Evolutionary conservation across 1,284 basidiomycete genomes (phyloP), one percentile per base, ranked within the genome.

Genomic region (Cutaneotrichosporon mucoides): DNA sequence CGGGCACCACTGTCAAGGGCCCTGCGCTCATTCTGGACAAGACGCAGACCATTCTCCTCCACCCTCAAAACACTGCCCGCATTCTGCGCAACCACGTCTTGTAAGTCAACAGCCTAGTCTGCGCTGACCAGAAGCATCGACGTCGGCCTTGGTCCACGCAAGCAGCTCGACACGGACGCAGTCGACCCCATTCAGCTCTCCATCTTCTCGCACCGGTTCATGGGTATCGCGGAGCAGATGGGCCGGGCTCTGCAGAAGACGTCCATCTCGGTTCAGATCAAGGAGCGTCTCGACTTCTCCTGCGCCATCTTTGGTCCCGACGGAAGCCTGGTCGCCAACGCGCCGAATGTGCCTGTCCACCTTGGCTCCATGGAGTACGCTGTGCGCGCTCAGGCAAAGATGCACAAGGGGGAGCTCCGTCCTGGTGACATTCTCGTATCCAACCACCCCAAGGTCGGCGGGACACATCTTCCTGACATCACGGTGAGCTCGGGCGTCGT

Each of bases 291-390:
- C 35, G 79, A 80, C 64, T 82, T 77, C 42, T 73, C 70, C 4
- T 80, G 81, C 60, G 81, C 82, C 2, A 72, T 83, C 53, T 82
- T 82, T 67, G 73, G 74, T 7, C 80, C 81, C 0, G 76, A 77
- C 6, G 72, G 69, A 33, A 61, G 66, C 15, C 71, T 83, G 2
- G 79, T 82, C 13, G 81, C 81, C 52, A 82, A 83, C 61, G 82
- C 81, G 1, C 81, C 81, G 1, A 78, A 80, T 63, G 66, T 82
- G 35, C 82, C 82, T 15, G 81, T 82, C 16, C 81, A 82, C 57
- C 74, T 83, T 1, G 82, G 81, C 33, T 68, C 70, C 2, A 73
- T 75, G 71, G 64, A 64, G n/a, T 70, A 60, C 53, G 66, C 68
- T 6, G 73, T 75, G 42, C 66, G 76, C 53, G 80, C 73, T 53